A percentile compares a stretch with the other conserved stretches of the same genome.
Conservation (phyloP, 2,329 filamentous ascomycete species). For the Nemania sp. region DNA sequence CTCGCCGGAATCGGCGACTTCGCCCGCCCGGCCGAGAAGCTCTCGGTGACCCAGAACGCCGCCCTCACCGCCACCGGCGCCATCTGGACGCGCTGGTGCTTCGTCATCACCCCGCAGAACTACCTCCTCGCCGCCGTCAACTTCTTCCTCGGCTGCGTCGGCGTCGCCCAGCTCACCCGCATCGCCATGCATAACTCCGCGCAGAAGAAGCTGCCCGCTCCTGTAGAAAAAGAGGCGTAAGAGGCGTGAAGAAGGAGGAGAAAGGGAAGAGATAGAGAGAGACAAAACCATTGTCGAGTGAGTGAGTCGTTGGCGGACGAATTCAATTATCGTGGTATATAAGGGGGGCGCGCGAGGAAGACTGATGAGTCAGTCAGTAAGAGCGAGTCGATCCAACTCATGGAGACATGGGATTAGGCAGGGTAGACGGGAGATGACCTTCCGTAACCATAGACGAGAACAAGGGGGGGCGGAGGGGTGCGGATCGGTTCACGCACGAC, state of each 20-base stretch:
- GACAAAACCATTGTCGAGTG: too few species aligned
- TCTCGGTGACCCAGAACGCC: conserved; percentile 89
- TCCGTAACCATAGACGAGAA: conserved; percentile 7
- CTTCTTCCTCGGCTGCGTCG: conserved; percentile 94
- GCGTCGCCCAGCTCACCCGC: conserved; percentile 77
- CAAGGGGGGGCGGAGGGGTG: not conserved
- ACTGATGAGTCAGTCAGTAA: not conserved
- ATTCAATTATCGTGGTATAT: too few species aligned
- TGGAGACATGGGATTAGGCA: not conserved
- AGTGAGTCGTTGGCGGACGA: too few species aligned
- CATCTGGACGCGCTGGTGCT: conserved; percentile 99
- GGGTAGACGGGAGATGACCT: not conserved
- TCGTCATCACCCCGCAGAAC: conserved; percentile 95
- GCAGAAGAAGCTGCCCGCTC: conserved; percentile 53
- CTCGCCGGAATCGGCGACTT: conserved; percentile 92
- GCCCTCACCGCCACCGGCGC: conserved; percentile 88
- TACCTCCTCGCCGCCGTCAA: conserved; percentile 94
- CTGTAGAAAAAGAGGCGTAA: conserved; percentile 8
- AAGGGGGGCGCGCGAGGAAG: not conserved
- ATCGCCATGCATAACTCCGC: conserved; percentile 70
- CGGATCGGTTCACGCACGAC: not conserved
- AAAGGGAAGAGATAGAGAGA: too few species aligned
- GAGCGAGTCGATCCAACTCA: not conserved
- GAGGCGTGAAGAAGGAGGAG: too few species aligned
- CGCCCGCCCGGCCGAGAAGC: conserved; percentile 85